phyloP scores from a whole-genome alignment of 805 yeast species.

The Kockiozyma suomiensis region DNA sequence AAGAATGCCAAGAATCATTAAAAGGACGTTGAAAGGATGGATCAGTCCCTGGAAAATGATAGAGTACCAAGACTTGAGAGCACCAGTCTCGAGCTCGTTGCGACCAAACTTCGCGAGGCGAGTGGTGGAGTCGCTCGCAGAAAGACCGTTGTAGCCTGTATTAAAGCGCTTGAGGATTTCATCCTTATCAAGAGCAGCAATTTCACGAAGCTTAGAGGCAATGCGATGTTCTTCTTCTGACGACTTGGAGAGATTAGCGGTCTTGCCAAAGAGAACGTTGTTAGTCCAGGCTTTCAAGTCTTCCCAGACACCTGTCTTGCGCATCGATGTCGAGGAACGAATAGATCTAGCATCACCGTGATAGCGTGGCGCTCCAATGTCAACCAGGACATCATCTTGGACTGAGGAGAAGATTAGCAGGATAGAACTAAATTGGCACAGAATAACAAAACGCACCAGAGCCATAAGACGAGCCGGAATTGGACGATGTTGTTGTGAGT shows the following conservation, averaged over 20 bases:
- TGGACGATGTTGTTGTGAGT: conserved; percentile 5
- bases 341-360: conserved; percentile 19
- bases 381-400: conserved; percentile 25
- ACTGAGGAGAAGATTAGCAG: neutral
- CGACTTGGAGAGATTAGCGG: conserved; percentile 29
- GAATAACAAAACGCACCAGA: conserved; percentile 13
- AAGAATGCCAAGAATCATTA: conserved; percentile 31
- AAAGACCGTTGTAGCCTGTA: conserved; percentile 22
- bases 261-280: conserved; percentile 30
- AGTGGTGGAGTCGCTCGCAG: conserved; percentile 21
- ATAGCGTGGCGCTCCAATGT: conserved; percentile 21
- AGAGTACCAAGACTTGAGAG: conserved; percentile 29
- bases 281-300: conserved; percentile 25
- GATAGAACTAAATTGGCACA: neutral
- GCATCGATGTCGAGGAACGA: conserved; percentile 13
- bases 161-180: conserved; percentile 27
- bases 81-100: conserved; percentile 31
- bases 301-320: neutral
- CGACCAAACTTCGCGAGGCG: conserved; percentile 25
- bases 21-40: conserved; percentile 32
- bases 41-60: conserved; percentile 27
- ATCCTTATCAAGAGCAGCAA: conserved; percentile 22
- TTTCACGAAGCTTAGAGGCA: conserved; percentile 23
- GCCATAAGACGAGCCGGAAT: conserved; percentile 13
- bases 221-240: conserved; percentile 32